phyloP scores from a whole-genome alignment of 1,284 basidiomycete species.

The Quambalaria eucalypti region DNA sequence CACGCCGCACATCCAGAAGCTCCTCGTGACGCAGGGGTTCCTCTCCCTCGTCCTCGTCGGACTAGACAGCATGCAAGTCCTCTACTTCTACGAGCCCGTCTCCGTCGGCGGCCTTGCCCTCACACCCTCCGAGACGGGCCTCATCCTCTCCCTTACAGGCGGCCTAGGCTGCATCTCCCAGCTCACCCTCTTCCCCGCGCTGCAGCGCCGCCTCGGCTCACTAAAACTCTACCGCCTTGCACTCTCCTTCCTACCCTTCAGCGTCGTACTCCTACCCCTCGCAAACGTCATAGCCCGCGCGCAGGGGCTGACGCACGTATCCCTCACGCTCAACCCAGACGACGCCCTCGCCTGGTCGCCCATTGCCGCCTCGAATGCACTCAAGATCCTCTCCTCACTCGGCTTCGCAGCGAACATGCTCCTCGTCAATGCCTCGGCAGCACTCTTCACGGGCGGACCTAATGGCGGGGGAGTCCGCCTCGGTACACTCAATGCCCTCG shows the following conservation, averaged over 20 bases:
- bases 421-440: slow-evolving; percentile 24
- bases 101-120: slow-evolving; percentile 19
- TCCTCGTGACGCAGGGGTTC: slow-evolving; percentile 32
- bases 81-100: slow-evolving; percentile 27
- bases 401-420: slow-evolving; percentile 16
- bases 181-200: slow-evolving; percentile 45
- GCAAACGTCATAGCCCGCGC: slow-evolving; percentile 35
- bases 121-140: slow-evolving; percentile 16
- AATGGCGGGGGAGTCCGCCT: slow-evolving; percentile 13
- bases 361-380: neutral
- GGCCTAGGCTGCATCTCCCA: slow-evolving; percentile 38
- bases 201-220: slow-evolving; percentile 43
- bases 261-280: slow-evolving; percentile 39
- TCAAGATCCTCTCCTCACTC: slow-evolving; percentile 6
- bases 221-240: slow-evolving; percentile 37
- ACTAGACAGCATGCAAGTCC: slow-evolving; percentile 22
- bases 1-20: slow-evolving; percentile 20
- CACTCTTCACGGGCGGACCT: slow-evolving; percentile 6
- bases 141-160: slow-evolving; percentile 37
- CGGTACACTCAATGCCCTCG: slow-evolving; percentile 23
- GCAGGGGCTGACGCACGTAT: too few relatives aligned
- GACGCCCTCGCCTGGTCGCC: too few relatives aligned
- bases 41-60: slow-evolving; percentile 18
- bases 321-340: too few relatives aligned
- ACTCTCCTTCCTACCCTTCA: slow-evolving; percentile 42